A percentile compares a stretch with the other conserved stretches of the same genome.
These are phyloP conservation scores for Hypsizygus ulmarius DNA, from an alignment of 1,284 basidiomycete species.

Conservation along the genomic window DNA sequence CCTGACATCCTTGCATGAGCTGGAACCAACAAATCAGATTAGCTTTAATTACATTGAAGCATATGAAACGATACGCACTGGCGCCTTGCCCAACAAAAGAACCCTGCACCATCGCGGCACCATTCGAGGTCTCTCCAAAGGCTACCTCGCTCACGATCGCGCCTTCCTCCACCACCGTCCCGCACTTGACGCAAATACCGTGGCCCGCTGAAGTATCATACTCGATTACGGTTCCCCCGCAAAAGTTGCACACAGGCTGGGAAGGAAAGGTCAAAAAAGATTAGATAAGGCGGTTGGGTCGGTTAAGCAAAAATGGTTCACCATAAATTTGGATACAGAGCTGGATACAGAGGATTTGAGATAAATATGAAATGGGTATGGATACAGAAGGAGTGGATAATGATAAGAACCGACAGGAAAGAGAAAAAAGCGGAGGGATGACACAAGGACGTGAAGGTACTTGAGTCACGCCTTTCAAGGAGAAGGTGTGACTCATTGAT, in stretches of 20 bases:
- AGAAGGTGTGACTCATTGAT: conserved; percentile 1
- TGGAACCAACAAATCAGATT: conserved; percentile 29
- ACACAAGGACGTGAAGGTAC: conserved; percentile 6
- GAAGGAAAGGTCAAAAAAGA: conserved; percentile 2
- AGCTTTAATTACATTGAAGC: conserved; percentile 1
- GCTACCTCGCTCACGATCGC: conserved; percentile 92
- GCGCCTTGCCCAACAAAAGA: conserved; percentile 91
- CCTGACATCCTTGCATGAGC: conserved; percentile 79
- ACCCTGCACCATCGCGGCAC: conserved; percentile 94
- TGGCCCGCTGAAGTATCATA: conserved; percentile 80
- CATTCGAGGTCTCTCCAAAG: conserved; percentile 91
- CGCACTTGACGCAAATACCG: conserved; percentile 82
- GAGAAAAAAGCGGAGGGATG: conserved; percentile 9
- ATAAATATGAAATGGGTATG: conserved; percentile 15
- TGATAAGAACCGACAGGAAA: no score
- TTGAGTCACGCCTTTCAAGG: conserved; percentile 7
- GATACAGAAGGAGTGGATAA: conserved; percentile 16
- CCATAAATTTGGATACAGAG: conserved; percentile 13
- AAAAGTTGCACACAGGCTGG: conserved; percentile 57
- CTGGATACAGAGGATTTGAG: not conserved
- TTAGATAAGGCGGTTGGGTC: conserved; percentile 13
- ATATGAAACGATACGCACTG: conserved; percentile 57
- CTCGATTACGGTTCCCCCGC: conserved; percentile 78
- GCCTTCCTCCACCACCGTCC: conserved; percentile 91
- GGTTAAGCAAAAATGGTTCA: not conserved